phyloP scores from a whole-genome alignment of 331 rosid species.

The Ulmus americana region DNA sequence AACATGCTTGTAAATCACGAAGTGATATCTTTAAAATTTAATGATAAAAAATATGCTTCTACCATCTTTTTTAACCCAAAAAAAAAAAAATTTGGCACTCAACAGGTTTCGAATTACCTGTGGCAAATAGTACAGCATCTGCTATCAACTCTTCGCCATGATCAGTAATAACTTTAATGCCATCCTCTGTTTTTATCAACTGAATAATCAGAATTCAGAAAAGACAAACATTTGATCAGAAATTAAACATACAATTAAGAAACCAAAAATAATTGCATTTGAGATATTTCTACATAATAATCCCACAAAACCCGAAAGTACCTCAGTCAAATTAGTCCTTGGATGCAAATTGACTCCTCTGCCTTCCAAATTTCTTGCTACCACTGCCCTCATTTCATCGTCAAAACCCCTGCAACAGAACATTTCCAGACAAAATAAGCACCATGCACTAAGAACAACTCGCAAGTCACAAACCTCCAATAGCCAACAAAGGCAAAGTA shows the following conservation, averaged over 20 bases:
- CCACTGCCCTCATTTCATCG: constrained; percentile 96
- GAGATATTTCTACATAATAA: not conserved
- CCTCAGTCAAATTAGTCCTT: constrained; percentile 68
- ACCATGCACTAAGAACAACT: constrained; percentile 1
- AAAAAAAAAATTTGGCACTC: not conserved
- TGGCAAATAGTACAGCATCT: constrained; percentile 87
- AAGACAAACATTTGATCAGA: constrained; percentile 13
- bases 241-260: constrained; percentile 2
- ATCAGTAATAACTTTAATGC: constrained; percentile 81
- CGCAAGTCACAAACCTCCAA: not conserved
- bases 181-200: constrained; percentile 73
- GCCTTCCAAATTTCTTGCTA: constrained; percentile 88
- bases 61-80: too few species aligned
- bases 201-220: constrained; percentile 28
- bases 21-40: too few species aligned
- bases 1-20: too few species aligned
- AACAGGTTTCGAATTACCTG: constrained; percentile 49
- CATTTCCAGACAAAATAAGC: not conserved
- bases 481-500: not conserved
- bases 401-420: constrained; percentile 73
- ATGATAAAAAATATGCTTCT: too few species aligned
- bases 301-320: constrained; percentile 26
- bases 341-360: constrained; percentile 88
- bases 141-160: constrained; percentile 85
- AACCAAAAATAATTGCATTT: not conserved